Percentiles rank a stretch among this genome's conserved stretches.
Conservation (phyloP, 2,329 filamentous ascomycete species). For the Biscogniauxia marginata region DNA sequence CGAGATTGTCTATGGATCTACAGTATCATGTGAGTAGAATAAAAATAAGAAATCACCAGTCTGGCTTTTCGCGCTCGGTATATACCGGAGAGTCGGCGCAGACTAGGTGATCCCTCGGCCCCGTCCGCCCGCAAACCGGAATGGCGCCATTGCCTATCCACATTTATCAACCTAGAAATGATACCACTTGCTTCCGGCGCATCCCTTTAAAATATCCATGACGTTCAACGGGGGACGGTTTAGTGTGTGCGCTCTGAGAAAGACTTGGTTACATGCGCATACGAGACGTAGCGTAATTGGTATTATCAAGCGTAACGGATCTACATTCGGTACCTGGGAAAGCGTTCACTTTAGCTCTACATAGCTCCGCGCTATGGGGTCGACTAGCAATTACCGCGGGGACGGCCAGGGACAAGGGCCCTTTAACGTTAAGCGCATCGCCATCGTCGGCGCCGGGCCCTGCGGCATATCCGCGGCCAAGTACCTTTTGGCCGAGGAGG, state of each 20-base stretch:
- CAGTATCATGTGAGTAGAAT: background rate
- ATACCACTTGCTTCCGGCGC: constrained; percentile 1
- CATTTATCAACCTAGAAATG: constrained; percentile 3
- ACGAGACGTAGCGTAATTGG: too few species aligned
- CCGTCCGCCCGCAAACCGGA: constrained; percentile 8
- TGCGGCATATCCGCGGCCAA: constrained; percentile 77
- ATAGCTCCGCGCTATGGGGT: background rate
- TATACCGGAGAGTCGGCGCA: background rate
- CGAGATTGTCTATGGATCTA: background rate
- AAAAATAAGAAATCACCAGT: background rate
- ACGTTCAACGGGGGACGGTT: background rate
- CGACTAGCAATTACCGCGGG: background rate
- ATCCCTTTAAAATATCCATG: background rate
- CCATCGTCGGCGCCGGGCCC: constrained; percentile 81
- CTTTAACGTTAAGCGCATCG: constrained; percentile 61
- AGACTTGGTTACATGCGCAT: background rate
- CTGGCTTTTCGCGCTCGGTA: background rate
- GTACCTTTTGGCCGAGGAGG: constrained; percentile 69
- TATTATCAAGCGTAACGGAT: background rate
- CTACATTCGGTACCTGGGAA: background rate
- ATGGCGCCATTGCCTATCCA: constrained; percentile 17
- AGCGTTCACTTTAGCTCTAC: background rate
- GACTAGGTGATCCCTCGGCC: background rate
- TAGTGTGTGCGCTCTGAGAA: background rate
- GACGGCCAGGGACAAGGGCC: constrained; percentile 1